phyloP scores from a whole-genome alignment of 345 rosid species.

The Reutealis trisperma region DNA sequence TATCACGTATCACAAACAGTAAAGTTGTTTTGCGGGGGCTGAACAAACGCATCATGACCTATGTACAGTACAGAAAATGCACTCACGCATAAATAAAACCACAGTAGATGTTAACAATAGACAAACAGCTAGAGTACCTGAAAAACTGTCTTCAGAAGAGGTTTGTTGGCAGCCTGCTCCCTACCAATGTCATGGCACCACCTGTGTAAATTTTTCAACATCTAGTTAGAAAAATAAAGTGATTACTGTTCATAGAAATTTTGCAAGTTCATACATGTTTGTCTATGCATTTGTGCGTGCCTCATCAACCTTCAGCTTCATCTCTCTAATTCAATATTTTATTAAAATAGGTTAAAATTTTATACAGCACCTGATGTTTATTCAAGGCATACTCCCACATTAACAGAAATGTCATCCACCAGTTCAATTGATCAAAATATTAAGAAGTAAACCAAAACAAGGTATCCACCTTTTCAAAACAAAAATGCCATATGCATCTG shows the following conservation, averaged over 20 bases:
- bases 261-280: neutral
- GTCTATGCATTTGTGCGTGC: neutral
- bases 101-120: neutral
- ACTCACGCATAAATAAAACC: neutral
- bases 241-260: neutral
- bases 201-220: constrained; percentile 40
- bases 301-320: constrained; percentile 1
- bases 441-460: too few species aligned
- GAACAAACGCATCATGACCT: constrained; percentile 43
- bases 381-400: neutral
- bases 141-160: constrained; percentile 39
- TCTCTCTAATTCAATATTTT: neutral
- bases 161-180: constrained; percentile 42
- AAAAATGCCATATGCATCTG: too few species aligned
- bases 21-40: constrained; percentile 38
- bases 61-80: neutral
- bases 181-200: constrained; percentile 67
- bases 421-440: too few species aligned
- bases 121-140: constrained; percentile 18
- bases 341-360: neutral
- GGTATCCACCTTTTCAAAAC: too few species aligned
- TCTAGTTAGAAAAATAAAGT: constrained; percentile 18
- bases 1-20: constrained; percentile 39
- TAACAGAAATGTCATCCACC: too few species aligned
- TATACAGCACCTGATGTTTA: neutral